phyloP scores from a whole-genome alignment of 2,329 filamentous ascomycete genomes.

The Hirsutella thompsonii region DNA sequence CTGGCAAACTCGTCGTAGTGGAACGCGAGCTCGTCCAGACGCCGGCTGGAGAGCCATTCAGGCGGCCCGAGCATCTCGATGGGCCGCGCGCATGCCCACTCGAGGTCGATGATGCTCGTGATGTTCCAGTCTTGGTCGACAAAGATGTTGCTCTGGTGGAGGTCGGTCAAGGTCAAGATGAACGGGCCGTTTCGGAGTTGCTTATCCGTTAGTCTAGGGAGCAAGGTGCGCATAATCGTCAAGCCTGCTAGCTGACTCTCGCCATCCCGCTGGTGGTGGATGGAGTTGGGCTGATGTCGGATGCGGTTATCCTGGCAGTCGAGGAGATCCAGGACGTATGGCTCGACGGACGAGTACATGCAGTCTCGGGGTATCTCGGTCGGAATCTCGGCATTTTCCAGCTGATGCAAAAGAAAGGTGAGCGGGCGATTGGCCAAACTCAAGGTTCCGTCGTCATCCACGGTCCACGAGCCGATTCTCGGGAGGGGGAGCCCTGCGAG shows the following conservation, averaged over 20 bases:
- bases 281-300: slow-evolving; percentile 20
- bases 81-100: slow-evolving; percentile 17
- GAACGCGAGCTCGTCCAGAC: neutral
- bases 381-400: slow-evolving; percentile 21
- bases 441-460: slow-evolving; percentile 15
- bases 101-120: slow-evolving; percentile 18
- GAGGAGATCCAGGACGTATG: slow-evolving; percentile 19
- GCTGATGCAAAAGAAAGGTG: slow-evolving; percentile 14
- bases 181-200: slow-evolving; percentile 17
- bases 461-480: slow-evolving; percentile 14
- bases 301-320: slow-evolving; percentile 21
- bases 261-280: slow-evolving; percentile 15
- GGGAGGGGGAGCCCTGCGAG: slow-evolving; percentile 14
- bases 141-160: slow-evolving; percentile 25
- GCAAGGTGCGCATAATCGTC: slow-evolving; percentile 14
- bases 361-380: slow-evolving; percentile 17
- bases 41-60: slow-evolving; percentile 12
- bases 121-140: slow-evolving; percentile 21
- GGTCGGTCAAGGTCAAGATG: slow-evolving; percentile 20
- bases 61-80: slow-evolving; percentile 17
- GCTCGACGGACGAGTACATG: slow-evolving; percentile 18
- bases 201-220: slow-evolving; percentile 10
- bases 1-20: neutral
- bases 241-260: slow-evolving; percentile 16
- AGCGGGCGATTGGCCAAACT: slow-evolving; percentile 23